Evolutionary conservation across 257 asterid species (phyloP), one percentile per base, ranked within the genome.

Genomic region (Euphrasia confusa): DNA sequence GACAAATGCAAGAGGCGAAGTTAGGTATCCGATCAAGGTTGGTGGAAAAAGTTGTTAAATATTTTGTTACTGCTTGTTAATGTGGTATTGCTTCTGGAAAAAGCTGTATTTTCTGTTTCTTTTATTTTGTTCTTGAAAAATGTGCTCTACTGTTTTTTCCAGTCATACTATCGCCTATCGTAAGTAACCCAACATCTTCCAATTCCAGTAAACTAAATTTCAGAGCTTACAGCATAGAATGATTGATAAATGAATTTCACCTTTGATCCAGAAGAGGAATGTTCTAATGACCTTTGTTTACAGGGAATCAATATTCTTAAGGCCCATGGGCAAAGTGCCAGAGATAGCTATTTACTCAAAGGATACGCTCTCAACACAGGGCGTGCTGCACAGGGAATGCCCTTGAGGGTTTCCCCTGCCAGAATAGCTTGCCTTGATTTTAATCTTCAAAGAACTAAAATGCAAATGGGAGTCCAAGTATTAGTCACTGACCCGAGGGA

Each of bases 361-460:
- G 96, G 96, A 17, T 87, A 90, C 76, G 97, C 97, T 70, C 78
- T 90, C 57, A 85, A 87, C 80, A 87, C 96, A 18, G 96, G 96
- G 10, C 95, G 96, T 64, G 96, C 96, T 47, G 93, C 96, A 65
- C 97, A 87, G 71, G 96, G 97, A 54, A 90, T 90, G 97, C 97
- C 95, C 13, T 63, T 83, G 80, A 78, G 87, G 72, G 93, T 87
- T 68, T 54, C 95, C 54, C 95, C 95, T 57, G 97, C 97, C 39
- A 82, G 66, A 73, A 83, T 90, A 69, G 97, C 96, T 60, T 90
- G 96, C 75, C 97, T 90, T 26, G 97, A 90, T 72, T 87, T 90
- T 67, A 90, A 90, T 79, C 96, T 90, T 76, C 97, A 90, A 44
- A 90, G 76, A 78, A 81, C 95, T 7, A 90, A 90, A 78, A 87